phyloP scores from a whole-genome alignment of 1,139 yeast genomes.

The Geotrichum reessii region DNA sequence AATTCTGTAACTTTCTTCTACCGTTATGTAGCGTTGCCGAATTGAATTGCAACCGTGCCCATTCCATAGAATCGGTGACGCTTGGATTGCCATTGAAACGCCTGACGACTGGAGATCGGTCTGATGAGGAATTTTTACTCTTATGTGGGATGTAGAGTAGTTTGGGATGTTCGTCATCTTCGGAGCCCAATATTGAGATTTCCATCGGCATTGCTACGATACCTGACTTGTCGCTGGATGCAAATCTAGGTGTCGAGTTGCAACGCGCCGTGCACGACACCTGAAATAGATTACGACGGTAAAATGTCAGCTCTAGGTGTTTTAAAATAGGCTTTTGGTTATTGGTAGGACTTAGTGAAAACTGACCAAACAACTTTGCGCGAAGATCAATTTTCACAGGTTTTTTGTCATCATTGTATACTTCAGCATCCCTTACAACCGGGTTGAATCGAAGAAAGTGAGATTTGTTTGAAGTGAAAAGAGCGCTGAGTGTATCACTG shows the following conservation, averaged over 20 bases:
- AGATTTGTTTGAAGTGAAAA: slow-evolving; percentile 1
- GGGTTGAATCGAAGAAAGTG: not conserved
- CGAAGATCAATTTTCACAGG: slow-evolving; percentile 23
- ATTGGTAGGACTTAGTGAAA: slow-evolving; percentile 26
- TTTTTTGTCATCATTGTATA: slow-evolving; percentile 27
- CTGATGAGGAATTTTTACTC: slow-evolving; percentile 8
- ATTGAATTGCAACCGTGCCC: slow-evolving; percentile 47
- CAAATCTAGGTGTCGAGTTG: slow-evolving; percentile 30
- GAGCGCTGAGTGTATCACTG: not conserved
- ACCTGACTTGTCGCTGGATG: slow-evolving; percentile 25
- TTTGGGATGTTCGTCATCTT: slow-evolving; percentile 27
- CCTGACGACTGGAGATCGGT: slow-evolving; percentile 27
- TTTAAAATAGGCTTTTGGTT: not conserved
- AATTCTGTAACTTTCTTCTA: slow-evolving; percentile 51
- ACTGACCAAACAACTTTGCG: slow-evolving; percentile 27
- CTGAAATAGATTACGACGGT: slow-evolving; percentile 33
- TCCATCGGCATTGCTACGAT: slow-evolving; percentile 31
- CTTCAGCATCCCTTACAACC: slow-evolving; percentile 20
- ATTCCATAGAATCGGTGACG: slow-evolving; percentile 26
- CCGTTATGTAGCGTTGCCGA: slow-evolving; percentile 65
- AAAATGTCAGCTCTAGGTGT: slow-evolving; percentile 27
- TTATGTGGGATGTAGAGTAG: slow-evolving; percentile 30
- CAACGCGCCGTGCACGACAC: slow-evolving; percentile 30
- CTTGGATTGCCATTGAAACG: slow-evolving; percentile 15
- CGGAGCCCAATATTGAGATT: slow-evolving; percentile 28